phyloP scores from a whole-genome alignment of 1,284 basidiomycete genomes.

The Lentinula novae-zelandiae region DNA sequence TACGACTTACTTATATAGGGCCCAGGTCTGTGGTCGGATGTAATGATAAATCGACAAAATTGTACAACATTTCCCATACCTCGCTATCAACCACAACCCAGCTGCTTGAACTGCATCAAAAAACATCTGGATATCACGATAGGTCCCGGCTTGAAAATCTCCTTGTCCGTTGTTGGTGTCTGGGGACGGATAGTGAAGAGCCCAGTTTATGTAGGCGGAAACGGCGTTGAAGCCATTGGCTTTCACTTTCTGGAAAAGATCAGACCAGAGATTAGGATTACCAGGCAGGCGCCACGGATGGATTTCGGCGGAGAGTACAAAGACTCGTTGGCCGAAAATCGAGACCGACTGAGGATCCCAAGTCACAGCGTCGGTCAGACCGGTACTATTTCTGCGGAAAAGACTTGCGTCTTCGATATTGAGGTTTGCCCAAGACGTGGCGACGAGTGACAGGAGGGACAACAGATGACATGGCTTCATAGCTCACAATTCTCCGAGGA shows the following conservation, averaged over 20 bases:
- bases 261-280: conserved; percentile 48
- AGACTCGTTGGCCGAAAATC: conserved; percentile 45
- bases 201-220: conserved; percentile 50
- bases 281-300: conserved; percentile 47
- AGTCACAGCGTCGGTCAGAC: conserved; percentile 43
- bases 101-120: conserved; percentile 47
- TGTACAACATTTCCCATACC: conserved; percentile 22
- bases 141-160: conserved; percentile 43
- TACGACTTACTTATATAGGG: conserved; percentile 41
- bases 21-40: conserved; percentile 34
- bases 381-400: conserved; percentile 33
- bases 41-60: conserved; percentile 1
- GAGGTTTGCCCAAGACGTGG: not conserved
- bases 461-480: not conserved
- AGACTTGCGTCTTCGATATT: not conserved
- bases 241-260: conserved; percentile 49
- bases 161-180: conserved; percentile 43
- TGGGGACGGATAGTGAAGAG: conserved; percentile 42
- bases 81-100: conserved; percentile 52
- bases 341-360: conserved; percentile 52
- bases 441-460: not conserved
- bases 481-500: not conserved
- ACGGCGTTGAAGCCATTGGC: conserved; percentile 47
- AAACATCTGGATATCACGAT: conserved; percentile 49
- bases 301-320: conserved; percentile 47